Evolutionary conservation across 108 stramenopile species (phyloP).

Genomic region (Craspedostauros australis): DNA sequence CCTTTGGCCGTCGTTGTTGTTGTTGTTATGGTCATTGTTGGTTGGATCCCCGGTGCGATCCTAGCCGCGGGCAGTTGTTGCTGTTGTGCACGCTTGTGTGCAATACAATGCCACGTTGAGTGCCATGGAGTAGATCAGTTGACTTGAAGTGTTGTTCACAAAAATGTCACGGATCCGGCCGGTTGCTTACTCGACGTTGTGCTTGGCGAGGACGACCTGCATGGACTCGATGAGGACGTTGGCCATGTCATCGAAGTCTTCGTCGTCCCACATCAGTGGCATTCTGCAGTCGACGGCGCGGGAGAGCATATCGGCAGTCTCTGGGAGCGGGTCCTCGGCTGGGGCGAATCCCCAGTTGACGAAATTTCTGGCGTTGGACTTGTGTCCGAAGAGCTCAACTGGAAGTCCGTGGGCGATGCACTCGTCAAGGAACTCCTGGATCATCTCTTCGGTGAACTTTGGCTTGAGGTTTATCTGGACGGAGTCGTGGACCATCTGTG

Average conservation of each 20-base stretch:
- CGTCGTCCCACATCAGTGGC: slow-evolving; percentile 87
- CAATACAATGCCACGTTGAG: too few relatives aligned
- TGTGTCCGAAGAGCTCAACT: slow-evolving; percentile 84
- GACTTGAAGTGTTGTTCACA: too few relatives aligned
- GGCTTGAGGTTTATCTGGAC: slow-evolving; percentile 75
- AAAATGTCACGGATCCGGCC: background rate
- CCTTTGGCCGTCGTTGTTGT: too few relatives aligned
- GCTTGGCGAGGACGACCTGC: slow-evolving; percentile 42
- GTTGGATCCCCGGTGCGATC: too few relatives aligned
- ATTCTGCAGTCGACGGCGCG: slow-evolving; percentile 83
- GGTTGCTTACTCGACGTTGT: slow-evolving; percentile 16
- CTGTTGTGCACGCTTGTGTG: too few relatives aligned
- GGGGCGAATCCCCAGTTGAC: slow-evolving; percentile 89
- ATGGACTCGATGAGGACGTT: slow-evolving; percentile 67
- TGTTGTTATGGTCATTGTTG: too few relatives aligned
- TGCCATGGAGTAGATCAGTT: too few relatives aligned
- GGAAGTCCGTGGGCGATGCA: slow-evolving; percentile 73
- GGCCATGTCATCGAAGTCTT: slow-evolving; percentile 77
- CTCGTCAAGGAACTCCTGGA: slow-evolving; percentile 65
- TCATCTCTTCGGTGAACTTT: slow-evolving; percentile 58
- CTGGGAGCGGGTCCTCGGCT: slow-evolving; percentile 71
- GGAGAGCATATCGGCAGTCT: slow-evolving; percentile 75
- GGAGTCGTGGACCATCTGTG: slow-evolving; percentile 75
- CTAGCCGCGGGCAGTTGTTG: too few relatives aligned
- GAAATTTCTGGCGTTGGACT: slow-evolving; percentile 83